Evolutionary conservation across 2,329 filamentous ascomycete species (phyloP), one percentile per base, ranked within the genome.

Genomic region (Hymenotorrendiella dingleyae): DNA sequence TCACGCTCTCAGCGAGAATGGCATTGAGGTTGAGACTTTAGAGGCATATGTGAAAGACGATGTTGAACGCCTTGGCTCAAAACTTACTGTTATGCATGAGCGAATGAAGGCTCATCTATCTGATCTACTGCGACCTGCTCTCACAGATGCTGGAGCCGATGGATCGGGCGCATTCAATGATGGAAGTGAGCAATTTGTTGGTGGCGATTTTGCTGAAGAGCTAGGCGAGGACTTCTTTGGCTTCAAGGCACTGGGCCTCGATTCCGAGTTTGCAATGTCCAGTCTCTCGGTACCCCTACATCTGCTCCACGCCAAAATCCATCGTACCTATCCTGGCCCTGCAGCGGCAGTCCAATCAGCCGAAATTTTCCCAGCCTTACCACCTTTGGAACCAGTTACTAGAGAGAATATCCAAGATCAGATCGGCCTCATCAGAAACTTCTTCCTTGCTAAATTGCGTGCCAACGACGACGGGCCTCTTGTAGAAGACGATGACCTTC

Each of bases 141-240:
- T 98, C 40, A 77, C 80, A 37, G 86, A 94, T 56, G 80, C 77
- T 33, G 84, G 85, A 26, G 77, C 79, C 23, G 93, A 97, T 60
- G 93, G 90, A 26, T 89, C 84, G 4, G 86, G 84, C 43, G 86
- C 89, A 6, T 98, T 98, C 72, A 88, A 94, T 49, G 93, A 98
- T 57, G 91, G 90, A 52, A 95, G 89, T 64, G 93, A 98, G 52
- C 93, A 97, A 61, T 98, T 97, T 55, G 82, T 96, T 36, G 88
- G 86, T 34, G 93, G 93, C 48, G 93, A 98, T 64, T 98, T 98
- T 62, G 93, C 93, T 1, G 93, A 96, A 62, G 93, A 98, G 55
- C 84, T 98, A 10, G 91, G 90, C 48, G 93, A 98, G 69, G 93
- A 98, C 67, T 98, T 96, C 76, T 98, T 98, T 59, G 93, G 93